These are phyloP conservation scores for Ceratocystiopsis sp. DNA, from an alignment of 2,329 filamentous ascomycete species.

Conservation along the genomic window DNA sequence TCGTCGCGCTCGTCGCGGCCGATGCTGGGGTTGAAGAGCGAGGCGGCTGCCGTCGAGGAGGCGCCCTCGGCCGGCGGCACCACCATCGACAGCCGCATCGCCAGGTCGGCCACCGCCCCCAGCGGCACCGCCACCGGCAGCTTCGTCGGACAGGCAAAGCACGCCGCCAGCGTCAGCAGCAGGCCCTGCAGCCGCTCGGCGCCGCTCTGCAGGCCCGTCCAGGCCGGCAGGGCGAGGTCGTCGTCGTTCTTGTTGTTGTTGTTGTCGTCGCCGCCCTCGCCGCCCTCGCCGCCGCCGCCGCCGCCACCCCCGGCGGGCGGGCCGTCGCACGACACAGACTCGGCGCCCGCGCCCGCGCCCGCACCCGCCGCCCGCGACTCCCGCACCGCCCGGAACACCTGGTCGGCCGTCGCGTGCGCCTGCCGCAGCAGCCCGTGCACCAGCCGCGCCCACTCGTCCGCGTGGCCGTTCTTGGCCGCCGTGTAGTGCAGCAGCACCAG, in stretches of 20 bases:
- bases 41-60: slow-evolving; percentile 25
- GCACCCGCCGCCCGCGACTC: slow-evolving; percentile 59
- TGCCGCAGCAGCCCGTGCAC: slow-evolving; percentile 44
- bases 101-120: slow-evolving; percentile 48
- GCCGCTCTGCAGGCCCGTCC: slow-evolving; percentile 62
- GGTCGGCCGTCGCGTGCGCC: slow-evolving; percentile 55
- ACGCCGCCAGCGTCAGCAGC: slow-evolving; percentile 45
- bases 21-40: slow-evolving; percentile 56
- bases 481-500: slow-evolving; percentile 61
- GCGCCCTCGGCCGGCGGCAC: slow-evolving; percentile 22
- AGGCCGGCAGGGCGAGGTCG: slow-evolving; percentile 36
- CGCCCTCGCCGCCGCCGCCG: slow-evolving; percentile 7
- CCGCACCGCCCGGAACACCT: slow-evolving; percentile 59
- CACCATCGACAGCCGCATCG: slow-evolving; percentile 53
- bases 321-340: slow-evolving; percentile 22
- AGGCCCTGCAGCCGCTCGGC: slow-evolving; percentile 50
- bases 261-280: no score
- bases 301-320: slow-evolving; percentile 29
- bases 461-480: slow-evolving; percentile 59
- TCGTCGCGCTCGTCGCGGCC: slow-evolving; percentile 67
- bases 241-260: slow-evolving; percentile 18
- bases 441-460: slow-evolving; percentile 61
- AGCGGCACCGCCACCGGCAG: slow-evolving; percentile 49
- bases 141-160: slow-evolving; percentile 47
- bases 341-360: no score